These are phyloP conservation scores for Kodamaea plutei DNA, from an alignment of 1,139 yeast genomes.

Conservation along the genomic window DNA sequence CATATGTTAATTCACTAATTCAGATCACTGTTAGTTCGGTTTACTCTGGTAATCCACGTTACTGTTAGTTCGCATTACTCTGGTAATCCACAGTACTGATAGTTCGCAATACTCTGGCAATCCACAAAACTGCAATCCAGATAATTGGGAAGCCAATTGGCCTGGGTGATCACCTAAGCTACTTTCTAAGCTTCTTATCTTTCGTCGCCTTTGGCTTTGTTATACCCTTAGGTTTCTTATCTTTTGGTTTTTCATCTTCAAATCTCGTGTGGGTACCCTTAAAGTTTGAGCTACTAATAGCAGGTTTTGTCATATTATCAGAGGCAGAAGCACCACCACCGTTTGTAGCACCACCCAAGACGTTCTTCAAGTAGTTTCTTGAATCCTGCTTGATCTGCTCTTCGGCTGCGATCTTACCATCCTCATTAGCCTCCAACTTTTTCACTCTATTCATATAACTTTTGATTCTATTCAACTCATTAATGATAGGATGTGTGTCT, in stretches of 20 bases:
- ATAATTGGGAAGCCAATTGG: too few species aligned
- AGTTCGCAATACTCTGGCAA: too few species aligned
- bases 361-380: slow-evolving; percentile 40
- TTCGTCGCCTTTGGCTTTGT: too few species aligned
- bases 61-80: too few species aligned
- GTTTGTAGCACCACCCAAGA: slow-evolving; percentile 38
- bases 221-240: too few species aligned
- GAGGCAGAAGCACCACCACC: slow-evolving; percentile 31
- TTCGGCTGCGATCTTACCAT: slow-evolving; percentile 12
- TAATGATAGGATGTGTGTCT: slow-evolving; percentile 57
- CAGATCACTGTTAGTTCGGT: too few species aligned
- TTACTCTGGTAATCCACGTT: too few species aligned
- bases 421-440: slow-evolving; percentile 28
- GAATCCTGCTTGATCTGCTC: slow-evolving; percentile 22
- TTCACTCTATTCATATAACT: slow-evolving; percentile 62
- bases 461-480: slow-evolving; percentile 68
- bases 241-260: slow-evolving; percentile 21
- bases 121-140: too few species aligned
- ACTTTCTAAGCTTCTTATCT: too few species aligned
- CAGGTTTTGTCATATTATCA: slow-evolving; percentile 37
- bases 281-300: slow-evolving; percentile 56
- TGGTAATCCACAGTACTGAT: too few species aligned
- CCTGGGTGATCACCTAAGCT: too few species aligned
- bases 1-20: too few species aligned
- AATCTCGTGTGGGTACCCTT: slow-evolving; percentile 60